Percentiles rank a stretch among this genome's conserved stretches.
phyloP scores from a whole-genome alignment of 2,329 filamentous ascomycete species.

The Ophiostoma quercus region DNA sequence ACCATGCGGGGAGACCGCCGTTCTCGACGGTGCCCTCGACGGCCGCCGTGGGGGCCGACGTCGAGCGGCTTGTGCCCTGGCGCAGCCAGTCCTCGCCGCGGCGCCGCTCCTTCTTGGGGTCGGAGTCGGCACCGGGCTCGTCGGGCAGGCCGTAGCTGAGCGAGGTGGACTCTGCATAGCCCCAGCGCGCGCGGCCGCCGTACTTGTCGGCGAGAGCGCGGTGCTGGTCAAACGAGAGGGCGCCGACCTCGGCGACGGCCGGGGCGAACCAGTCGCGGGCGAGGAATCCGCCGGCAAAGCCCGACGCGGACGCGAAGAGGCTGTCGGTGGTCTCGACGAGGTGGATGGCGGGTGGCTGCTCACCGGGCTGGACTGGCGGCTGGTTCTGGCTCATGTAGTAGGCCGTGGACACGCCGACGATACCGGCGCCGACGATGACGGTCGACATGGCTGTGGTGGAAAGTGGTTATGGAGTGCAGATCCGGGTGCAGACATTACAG shows the following conservation, averaged over 20 bases:
- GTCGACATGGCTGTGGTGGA: conserved; percentile 42
- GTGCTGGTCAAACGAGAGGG: conserved; percentile 66
- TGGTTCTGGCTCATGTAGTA: conserved; percentile 60
- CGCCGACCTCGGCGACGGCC: conserved; percentile 50
- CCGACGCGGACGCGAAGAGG: conserved; percentile 69
- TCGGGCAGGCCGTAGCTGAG: conserved; percentile 43
- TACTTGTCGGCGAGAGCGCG: conserved; percentile 55
- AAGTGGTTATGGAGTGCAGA: background rate
- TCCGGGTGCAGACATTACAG: background rate
- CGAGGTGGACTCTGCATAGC: conserved; percentile 50
- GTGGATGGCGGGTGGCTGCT: conserved; percentile 36
- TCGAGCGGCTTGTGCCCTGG: conserved; percentile 36
- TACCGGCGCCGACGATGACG: conserved; percentile 63
- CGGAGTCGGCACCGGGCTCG: conserved; percentile 27
- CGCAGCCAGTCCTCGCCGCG: conserved; percentile 60
- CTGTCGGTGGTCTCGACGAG: conserved; percentile 45
- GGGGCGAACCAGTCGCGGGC: conserved; percentile 67
- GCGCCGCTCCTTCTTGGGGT: background rate
- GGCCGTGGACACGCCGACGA: conserved; percentile 65
- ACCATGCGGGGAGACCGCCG: conserved; percentile 48
- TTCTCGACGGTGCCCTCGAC: conserved; percentile 33
- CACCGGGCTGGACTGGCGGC: conserved; percentile 31
- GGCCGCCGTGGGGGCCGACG: conserved; percentile 30
- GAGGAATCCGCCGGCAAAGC: conserved; percentile 68
- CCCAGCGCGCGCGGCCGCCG: conserved; percentile 51